Percentiles rank a stretch among this genome's conserved stretches.
Evolutionary conservation across 345 rosid genomes (phyloP).

Genomic region (Hirschfeldia incana): DNA sequence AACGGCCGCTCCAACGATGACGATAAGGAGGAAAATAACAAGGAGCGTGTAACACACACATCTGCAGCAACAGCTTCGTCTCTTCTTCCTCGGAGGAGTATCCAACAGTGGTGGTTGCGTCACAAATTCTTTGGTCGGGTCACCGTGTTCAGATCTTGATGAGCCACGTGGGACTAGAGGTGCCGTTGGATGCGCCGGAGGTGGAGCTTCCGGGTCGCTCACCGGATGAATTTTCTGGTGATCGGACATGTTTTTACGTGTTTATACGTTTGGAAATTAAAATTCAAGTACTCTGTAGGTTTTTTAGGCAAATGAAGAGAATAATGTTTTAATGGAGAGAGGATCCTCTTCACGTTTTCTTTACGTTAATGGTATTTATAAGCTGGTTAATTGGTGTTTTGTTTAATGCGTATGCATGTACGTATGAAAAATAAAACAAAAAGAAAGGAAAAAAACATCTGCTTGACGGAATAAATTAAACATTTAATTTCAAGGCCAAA

Average conservation of each 20-base stretch:
- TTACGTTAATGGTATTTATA: conserved; percentile 22
- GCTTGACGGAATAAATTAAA: not conserved
- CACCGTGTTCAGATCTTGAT: conserved; percentile 43
- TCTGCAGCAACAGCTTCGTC: conserved; percentile 52
- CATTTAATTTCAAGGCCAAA: not conserved
- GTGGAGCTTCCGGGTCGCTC: conserved; percentile 55
- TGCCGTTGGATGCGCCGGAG: conserved; percentile 42
- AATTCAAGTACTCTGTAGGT: not conserved
- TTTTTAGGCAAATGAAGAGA: not conserved
- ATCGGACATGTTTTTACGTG: conserved; percentile 50
- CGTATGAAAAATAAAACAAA: not conserved
- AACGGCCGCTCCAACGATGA: conserved; percentile 41
- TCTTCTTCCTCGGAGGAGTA: conserved; percentile 48
- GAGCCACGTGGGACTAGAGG: conserved; percentile 57
- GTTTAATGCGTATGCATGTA: not conserved
- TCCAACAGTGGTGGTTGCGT: conserved; percentile 26
- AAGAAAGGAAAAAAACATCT: not conserved
- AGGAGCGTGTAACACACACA: conserved; percentile 70
- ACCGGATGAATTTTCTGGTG: conserved; percentile 68
- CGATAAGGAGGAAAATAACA: conserved; percentile 50
- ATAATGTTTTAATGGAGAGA: conserved; percentile 3
- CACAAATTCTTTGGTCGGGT: conserved; percentile 28
- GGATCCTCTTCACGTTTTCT: conserved; percentile 23
- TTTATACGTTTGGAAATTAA: not conserved
- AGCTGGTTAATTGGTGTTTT: not conserved